Evolutionary conservation across 305 asterid genomes (phyloP).

Genomic region (Striga hermonthica): DNA sequence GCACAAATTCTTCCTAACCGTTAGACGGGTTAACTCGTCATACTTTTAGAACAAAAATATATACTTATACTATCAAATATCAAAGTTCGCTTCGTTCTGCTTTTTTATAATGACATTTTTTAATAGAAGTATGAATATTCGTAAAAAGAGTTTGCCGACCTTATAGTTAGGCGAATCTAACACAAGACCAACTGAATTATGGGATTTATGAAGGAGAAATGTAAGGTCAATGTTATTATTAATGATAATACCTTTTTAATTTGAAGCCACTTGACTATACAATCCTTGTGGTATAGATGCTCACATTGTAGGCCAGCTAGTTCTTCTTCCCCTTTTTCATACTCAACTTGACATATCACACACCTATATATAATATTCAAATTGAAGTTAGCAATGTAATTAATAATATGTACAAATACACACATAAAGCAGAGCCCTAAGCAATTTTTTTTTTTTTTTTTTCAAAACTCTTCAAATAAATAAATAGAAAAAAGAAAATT

Average conservation of each 20-base stretch:
- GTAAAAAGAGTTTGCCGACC: too few species aligned
- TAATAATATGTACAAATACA: neutral
- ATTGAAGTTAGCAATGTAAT: neutral
- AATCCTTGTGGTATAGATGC: conserved; percentile 51
- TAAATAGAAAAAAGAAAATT: neutral
- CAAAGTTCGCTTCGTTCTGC: too few species aligned
- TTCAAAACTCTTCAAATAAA: neutral
- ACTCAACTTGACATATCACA: conserved; percentile 64
- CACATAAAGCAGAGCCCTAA: neutral
- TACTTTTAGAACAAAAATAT: too few species aligned
- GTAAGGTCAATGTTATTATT: neutral
- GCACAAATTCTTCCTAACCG: too few species aligned
- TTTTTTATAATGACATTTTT: too few species aligned
- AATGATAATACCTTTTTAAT: conserved; percentile 50
- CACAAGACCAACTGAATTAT: too few species aligned
- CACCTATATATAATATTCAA: conserved; percentile 35
- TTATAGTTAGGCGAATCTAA: too few species aligned
- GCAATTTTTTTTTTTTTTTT: too few species aligned
- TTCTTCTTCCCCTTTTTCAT: conserved; percentile 50
- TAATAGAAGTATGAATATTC: too few species aligned
- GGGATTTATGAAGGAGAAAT: neutral
- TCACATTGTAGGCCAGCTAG: conserved; percentile 46
- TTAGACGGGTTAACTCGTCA: too few species aligned
- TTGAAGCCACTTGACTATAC: conserved; percentile 55
- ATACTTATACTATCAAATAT: too few species aligned